Evolutionary conservation across 2,329 filamentous ascomycete genomes (phyloP).

Genomic region (Tolypocladium tundrense): DNA sequence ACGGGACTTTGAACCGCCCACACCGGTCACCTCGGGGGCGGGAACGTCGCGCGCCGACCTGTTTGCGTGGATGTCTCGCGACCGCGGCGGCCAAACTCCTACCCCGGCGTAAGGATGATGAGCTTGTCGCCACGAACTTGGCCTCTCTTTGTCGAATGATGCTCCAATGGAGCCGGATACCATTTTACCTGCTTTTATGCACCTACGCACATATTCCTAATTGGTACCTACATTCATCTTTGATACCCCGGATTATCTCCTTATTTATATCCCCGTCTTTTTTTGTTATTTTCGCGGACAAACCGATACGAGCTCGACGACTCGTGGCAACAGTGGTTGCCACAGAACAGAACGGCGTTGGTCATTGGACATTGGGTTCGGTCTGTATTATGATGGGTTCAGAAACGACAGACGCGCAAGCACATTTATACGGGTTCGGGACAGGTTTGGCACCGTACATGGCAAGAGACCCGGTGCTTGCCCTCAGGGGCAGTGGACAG

Average conservation of each 20-base stretch:
- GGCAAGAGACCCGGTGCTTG: background rate
- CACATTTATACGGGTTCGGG: background rate
- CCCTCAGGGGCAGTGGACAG: background rate
- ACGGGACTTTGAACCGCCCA: conserved; percentile 22
- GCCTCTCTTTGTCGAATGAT: background rate
- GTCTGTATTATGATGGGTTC: background rate
- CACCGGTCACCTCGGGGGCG: conserved; percentile 14
- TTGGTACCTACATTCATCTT: conserved; percentile 23
- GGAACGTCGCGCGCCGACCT: conserved; percentile 28
- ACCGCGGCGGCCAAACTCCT: conserved; percentile 24
- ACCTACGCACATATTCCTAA: conserved; percentile 16
- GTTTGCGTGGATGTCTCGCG: conserved; percentile 42
- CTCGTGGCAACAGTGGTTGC: background rate
- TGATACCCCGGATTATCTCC: conserved; percentile 23
- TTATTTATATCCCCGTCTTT: conserved; percentile 8
- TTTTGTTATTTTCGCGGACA: background rate
- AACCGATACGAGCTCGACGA: background rate
- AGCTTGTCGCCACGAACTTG: background rate
- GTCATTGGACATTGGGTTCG: background rate
- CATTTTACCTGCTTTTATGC: background rate
- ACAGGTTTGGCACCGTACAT: background rate
- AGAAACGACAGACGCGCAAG: conserved; percentile 1
- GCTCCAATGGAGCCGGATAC: background rate
- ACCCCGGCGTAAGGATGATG: conserved; percentile 11
- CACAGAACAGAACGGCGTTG: conserved; percentile 5